Base-by-base conservation (phyloP, 2,329 filamentous ascomycete genomes). In the Cladosporium sp. region DNA sequence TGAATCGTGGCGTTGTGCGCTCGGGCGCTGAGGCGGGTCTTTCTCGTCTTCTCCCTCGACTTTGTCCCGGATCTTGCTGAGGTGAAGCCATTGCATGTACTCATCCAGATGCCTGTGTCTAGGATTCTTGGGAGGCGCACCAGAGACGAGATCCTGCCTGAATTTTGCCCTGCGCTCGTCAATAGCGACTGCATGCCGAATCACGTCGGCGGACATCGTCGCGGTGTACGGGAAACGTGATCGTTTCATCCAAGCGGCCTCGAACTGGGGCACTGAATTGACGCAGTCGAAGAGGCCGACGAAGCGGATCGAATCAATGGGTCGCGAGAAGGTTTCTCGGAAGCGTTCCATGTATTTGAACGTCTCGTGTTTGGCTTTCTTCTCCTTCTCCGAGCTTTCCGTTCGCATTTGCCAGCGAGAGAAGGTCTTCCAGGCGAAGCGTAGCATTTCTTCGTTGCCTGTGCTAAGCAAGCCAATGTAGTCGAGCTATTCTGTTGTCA, bases 361-460 rank as follows among this genome's bases (percentile, higher is more conserved):
- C 69, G 88, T 83, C 53, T 81, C 74, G n/a, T 73, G 72, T 56
- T 79, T 77, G 55, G 33, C 27, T 40, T 39, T 82, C 22, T 70
- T 75, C 39, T 76, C 72, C 2, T 72, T 67, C 7, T 68, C 63
- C 6, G 59, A 66, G 5, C 58, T 54, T 20, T 73, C 69, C 8
- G 75, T 69, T 7, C 84, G 78, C 38, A 76, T 77, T 61, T 88
- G 83, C 84, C 84, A 89, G 62, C 84, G 81, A 7, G 83, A 78
- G 60, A 89, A 90, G 0, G 85, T 84, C 64, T 86, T 90, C 87
- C 88, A 93, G 0, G 86, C 88, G 63, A 94, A 94, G 3, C 78
- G 76, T 45, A 88, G 82, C 82, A 93, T 85, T 58, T 93, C 88
- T 62, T 94, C 86, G 59, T 94, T 94, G 9, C 88, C 88, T 45